phyloP scores from a whole-genome alignment of 2,329 filamentous ascomycete species.

The Alternaria sp. region DNA sequence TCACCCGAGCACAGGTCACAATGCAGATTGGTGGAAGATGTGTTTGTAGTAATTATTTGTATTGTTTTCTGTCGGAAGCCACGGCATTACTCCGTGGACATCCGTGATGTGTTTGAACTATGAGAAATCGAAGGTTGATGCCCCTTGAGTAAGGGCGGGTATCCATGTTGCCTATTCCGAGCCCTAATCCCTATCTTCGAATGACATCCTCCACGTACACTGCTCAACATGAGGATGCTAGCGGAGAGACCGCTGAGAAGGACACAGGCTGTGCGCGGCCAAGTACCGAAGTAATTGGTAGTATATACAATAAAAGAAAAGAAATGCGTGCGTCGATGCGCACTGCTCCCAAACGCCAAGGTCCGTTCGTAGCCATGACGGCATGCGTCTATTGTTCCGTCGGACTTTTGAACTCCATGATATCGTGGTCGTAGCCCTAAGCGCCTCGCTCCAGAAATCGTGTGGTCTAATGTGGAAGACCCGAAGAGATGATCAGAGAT shows the following conservation, averaged over 20 bases:
- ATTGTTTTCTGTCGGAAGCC: background rate
- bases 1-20: background rate
- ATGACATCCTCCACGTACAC: constrained; percentile 7
- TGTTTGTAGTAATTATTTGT: background rate
- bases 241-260: background rate
- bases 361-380: constrained; percentile 48
- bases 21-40: background rate
- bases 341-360: constrained; percentile 19
- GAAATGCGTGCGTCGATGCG: constrained; percentile 14
- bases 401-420: constrained; percentile 29
- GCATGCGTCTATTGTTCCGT: constrained; percentile 48
- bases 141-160: constrained; percentile 40
- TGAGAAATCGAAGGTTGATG: constrained; percentile 24
- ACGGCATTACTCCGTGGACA: background rate
- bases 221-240: constrained; percentile 5
- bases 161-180: constrained; percentile 38
- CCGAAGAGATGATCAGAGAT: background rate
- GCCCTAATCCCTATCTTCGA: constrained; percentile 19
- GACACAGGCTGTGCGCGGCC: background rate
- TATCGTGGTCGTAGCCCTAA: constrained; percentile 12
- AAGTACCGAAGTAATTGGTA: constrained; percentile 8
- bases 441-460: constrained; percentile 15
- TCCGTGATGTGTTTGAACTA: constrained; percentile 2
- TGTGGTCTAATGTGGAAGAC: background rate
- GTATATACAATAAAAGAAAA: constrained; percentile 23